Conservation (phyloP, 2,329 filamentous ascomycete genomes). For the Aureobasidium melanogenum region DNA sequence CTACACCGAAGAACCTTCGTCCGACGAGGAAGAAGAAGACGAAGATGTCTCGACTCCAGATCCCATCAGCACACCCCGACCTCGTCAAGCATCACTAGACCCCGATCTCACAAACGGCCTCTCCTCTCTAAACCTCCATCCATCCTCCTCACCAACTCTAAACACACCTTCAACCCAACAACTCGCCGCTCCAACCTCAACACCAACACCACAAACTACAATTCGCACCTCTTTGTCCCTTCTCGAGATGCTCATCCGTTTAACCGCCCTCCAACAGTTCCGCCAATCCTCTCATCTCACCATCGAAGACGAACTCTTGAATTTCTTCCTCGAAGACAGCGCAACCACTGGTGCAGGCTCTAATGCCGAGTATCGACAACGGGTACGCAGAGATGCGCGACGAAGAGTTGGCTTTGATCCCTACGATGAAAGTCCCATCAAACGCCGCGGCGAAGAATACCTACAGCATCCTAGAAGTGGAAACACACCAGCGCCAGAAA, state of each 20-base stretch:
- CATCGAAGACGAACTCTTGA: conserved; percentile 80
- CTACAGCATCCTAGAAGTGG: conserved; percentile 34
- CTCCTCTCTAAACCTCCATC: conserved; percentile 37
- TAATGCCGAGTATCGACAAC: conserved; percentile 52
- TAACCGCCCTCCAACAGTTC: conserved; percentile 83
- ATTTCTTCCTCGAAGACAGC: conserved; percentile 71
- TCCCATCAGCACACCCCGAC: conserved; percentile 1
- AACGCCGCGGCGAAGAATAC: conserved; percentile 58
- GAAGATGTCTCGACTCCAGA: background rate
- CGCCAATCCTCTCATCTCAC: conserved; percentile 83
- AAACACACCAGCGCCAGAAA: background rate
- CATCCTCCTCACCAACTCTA: conserved; percentile 12
- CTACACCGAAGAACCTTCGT: conserved; percentile 55
- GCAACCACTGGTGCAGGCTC: conserved; percentile 57
- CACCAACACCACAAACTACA: conserved; percentile 7
- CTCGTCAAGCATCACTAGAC: conserved; percentile 28
- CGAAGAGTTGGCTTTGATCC: conserved; percentile 61
- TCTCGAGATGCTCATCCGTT: conserved; percentile 77
- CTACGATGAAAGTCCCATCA: conserved; percentile 62
- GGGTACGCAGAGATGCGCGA: conserved; percentile 51
- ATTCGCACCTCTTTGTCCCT: conserved; percentile 66
- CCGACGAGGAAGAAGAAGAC: conserved; percentile 36
- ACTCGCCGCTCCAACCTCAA: conserved; percentile 20
- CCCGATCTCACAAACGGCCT: conserved; percentile 33
- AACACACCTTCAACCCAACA: background rate